These are phyloP conservation scores for Xanthoceras sorbifolium DNA, from an alignment of 345 rosid species.

Conservation along the genomic window DNA sequence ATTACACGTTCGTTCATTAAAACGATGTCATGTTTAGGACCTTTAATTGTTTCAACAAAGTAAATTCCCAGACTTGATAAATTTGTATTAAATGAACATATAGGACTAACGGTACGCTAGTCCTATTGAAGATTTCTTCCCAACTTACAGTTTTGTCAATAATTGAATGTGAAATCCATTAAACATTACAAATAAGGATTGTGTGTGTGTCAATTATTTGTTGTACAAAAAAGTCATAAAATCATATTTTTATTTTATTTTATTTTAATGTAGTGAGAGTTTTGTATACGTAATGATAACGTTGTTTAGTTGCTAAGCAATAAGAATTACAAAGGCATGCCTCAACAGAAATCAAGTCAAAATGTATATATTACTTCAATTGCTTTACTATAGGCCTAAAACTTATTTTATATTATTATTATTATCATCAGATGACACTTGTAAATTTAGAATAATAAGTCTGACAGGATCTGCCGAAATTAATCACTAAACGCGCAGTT, in stretches of 20 bases:
- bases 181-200: background rate
- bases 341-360: background rate
- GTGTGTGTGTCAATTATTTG: background rate
- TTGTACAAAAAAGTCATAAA: background rate
- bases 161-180: background rate
- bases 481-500: too few species aligned
- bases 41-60: too few species aligned
- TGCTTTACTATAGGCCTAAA: background rate
- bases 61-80: too few species aligned
- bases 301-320: background rate
- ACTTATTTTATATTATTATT: too few species aligned
- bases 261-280: background rate
- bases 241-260: background rate
- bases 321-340: constrained; percentile 2
- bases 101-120: background rate
- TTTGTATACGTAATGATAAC: constrained; percentile 6
- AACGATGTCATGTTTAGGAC: too few species aligned
- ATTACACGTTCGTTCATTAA: too few species aligned
- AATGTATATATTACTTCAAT: background rate
- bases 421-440: too few species aligned
- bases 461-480: too few species aligned
- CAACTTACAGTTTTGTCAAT: background rate
- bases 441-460: too few species aligned
- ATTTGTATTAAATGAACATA: background rate
- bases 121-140: background rate